Evolutionary conservation across 176 grass and related monocot species (phyloP).

Genomic region (Aegilops tauschii): DNA sequence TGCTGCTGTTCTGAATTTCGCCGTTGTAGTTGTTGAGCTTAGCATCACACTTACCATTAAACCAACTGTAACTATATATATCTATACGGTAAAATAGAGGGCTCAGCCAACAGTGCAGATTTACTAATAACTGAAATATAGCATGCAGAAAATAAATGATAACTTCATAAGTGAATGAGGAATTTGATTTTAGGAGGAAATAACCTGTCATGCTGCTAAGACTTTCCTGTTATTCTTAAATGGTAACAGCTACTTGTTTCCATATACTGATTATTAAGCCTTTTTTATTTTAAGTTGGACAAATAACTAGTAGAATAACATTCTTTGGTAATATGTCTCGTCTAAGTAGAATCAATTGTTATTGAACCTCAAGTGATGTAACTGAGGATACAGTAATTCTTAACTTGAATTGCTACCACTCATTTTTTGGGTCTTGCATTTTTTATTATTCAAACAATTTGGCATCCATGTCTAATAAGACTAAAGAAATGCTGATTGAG

Average conservation of each 20-base stretch:
- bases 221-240: background rate
- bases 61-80: background rate
- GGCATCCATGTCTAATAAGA: background rate
- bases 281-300: background rate
- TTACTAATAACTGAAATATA: background rate
- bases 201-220: background rate
- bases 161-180: background rate
- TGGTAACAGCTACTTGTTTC: background rate
- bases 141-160: background rate
- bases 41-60: slow-evolving; percentile 8
- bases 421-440: background rate
- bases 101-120: background rate
- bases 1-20: background rate
- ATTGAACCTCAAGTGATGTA: background rate
- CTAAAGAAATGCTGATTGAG: background rate
- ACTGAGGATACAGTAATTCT: background rate
- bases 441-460: background rate
- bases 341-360: background rate
- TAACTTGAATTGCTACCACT: background rate
- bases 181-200: background rate
- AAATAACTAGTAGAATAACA: background rate
- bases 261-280: background rate
- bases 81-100: background rate
- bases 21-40: background rate
- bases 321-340: background rate